Base-by-base conservation (phyloP, 192 early-diverging fungal genomes). In the Geranomyces variabilis region DNA sequence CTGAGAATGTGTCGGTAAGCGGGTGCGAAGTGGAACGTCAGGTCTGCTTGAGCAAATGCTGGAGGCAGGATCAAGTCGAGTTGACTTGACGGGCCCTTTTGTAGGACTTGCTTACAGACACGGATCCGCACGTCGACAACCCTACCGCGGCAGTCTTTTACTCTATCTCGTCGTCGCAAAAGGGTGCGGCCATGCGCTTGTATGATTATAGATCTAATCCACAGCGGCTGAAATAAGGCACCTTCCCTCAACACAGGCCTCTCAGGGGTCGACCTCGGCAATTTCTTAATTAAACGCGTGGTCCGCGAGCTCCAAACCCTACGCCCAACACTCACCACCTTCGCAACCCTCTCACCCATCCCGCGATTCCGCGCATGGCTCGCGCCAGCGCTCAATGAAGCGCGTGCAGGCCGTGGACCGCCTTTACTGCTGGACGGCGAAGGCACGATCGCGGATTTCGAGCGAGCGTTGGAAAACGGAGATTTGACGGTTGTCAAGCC, bases 301-400 rank as follows among this genome's bases (percentile, higher is more conserved):
- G 92, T 98, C 5, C 81, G 83, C n/a, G 89, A 93, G 33, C 80
- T 96, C 15, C 88, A 90, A 67, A 65, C 70, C 8, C 80, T 89
- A 41, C 77, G 90, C 67, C 91, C 93, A 22, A 84, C 84, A 55
- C 82, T 96, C 21, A 70, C 81, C 15, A 91, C 89, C 0, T 98
- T 96, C 71, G 89, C 87, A 66, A 98, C 96, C 0, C 77, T 98
- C 13, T 95, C 93, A 58, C 96, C 96, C 0, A 87, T 98, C 45
- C 96, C 96, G 15, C 83, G 88, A 17, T 96, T 98, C 80, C 85
- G 91, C 21, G 70, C 74, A 7, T 98, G 96, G 96, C 79, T 96
- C 30, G 62, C 78, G 24, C 73, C 81, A 0, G 66, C 69, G 26
- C 43, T 83, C 44, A 72, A 72, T 36, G 13, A 29, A 17, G 64